phyloP scores from a whole-genome alignment of 1,284 basidiomycete genomes.

The Ceratobasidium sp. region DNA sequence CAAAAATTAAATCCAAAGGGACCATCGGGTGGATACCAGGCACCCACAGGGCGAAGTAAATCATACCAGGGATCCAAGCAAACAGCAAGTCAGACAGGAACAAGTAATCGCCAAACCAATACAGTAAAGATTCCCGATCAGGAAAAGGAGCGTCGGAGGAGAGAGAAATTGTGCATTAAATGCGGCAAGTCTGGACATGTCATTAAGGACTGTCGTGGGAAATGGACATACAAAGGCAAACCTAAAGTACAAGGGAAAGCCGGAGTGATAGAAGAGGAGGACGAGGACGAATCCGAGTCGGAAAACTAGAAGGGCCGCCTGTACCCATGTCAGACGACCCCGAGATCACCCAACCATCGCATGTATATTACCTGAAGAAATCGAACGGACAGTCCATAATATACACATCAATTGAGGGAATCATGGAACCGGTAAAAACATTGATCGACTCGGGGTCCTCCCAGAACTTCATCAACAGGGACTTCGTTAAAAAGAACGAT shows the following conservation, averaged over 20 bases:
- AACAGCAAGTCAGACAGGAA: background rate
- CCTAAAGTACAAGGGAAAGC: background rate
- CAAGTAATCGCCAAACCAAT: background rate
- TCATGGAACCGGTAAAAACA: constrained; percentile 12
- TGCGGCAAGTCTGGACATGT: background rate
- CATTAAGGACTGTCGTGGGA: background rate
- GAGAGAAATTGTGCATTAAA: background rate
- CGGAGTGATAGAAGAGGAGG: background rate
- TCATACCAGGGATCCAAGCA: background rate
- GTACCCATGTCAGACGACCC: background rate
- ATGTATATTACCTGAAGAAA: constrained; percentile 22
- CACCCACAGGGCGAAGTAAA: background rate
- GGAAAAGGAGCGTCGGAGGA: background rate
- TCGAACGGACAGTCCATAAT: background rate
- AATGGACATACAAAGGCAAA: background rate
- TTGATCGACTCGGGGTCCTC: constrained; percentile 24
- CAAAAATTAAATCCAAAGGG: background rate
- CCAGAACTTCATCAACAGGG: constrained; percentile 2
- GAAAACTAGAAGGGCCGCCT: background rate
- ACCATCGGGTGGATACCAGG: no score
- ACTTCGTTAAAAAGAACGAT: background rate
- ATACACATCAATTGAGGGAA: constrained; percentile 8
- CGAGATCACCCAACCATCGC: background rate
- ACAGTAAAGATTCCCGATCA: background rate
- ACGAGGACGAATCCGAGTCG: background rate